Conservation (phyloP, 768 basidiomycete genomes). For the Boletus barrowsii region DNA sequence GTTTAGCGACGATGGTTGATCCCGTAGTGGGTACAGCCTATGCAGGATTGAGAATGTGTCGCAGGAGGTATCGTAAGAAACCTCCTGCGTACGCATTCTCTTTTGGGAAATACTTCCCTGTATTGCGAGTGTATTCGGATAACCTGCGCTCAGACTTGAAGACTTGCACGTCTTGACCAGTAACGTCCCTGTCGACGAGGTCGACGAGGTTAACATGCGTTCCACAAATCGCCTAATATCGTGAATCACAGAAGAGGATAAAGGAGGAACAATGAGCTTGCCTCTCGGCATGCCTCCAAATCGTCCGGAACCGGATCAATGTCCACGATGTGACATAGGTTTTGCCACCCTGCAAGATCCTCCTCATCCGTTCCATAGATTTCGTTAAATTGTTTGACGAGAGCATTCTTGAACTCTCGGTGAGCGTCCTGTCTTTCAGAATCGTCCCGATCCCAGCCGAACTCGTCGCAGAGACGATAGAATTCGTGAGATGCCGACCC, state of each 20-base stretch:
- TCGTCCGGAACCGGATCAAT: slow-evolving; percentile 8
- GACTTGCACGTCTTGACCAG: not conserved
- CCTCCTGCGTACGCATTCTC: slow-evolving; percentile 17
- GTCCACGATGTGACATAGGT: slow-evolving; percentile 1
- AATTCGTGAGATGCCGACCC: slow-evolving; percentile 13
- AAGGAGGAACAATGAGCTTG: not conserved
- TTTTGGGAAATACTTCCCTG: slow-evolving; percentile 15
- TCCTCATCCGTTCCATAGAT: slow-evolving; percentile 12
- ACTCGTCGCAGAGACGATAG: slow-evolving; percentile 15
- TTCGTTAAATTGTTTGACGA: slow-evolving; percentile 15
- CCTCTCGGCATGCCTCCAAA: slow-evolving; percentile 8
- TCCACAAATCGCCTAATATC: not conserved
- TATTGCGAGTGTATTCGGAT: slow-evolving; percentile 1
- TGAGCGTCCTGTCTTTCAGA: not conserved
- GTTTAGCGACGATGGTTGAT: slow-evolving; percentile 6
- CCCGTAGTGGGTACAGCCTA: not conserved
- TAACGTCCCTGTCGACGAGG: slow-evolving; percentile 11
- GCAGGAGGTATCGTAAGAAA: slow-evolving; percentile 10
- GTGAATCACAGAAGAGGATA: not conserved
- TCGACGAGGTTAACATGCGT: slow-evolving; percentile 18
- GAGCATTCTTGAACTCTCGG: slow-evolving; percentile 3
- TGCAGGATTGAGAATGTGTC: slow-evolving; percentile 37
- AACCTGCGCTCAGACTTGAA: slow-evolving; percentile 11
- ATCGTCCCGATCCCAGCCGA: slow-evolving; percentile 1
- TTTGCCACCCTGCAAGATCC: slow-evolving; percentile 8